Evolutionary conservation across 83 land plant species (phyloP), one percentile per base, ranked within the genome.

Genomic region (Thuja plicata): DNA sequence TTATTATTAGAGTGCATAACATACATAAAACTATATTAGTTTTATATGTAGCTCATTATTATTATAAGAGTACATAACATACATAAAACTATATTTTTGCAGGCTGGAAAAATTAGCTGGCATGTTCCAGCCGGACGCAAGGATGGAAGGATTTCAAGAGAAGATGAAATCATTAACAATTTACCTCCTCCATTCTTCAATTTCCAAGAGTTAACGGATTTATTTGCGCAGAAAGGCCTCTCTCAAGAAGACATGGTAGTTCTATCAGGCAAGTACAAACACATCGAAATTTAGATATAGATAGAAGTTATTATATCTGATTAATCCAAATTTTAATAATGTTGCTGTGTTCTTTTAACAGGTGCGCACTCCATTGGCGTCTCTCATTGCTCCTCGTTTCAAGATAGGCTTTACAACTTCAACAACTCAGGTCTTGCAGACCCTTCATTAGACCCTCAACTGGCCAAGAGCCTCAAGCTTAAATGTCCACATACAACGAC

Each of bases 101-200:
- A 62, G 74, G 46, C 54, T 27, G 34, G 70, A 8, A 62, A 24
- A 24, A 62, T 34, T 81, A 88, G 80, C 27, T 73, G 85, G 91
- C 41, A 71, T 9, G 92, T 93, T 50, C 91, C 89, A 1, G 41
- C 90, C 7, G 95, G 96, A 6, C 87, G 94, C 21, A 87, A 91
- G 3, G 96, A 95, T 60, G 92, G 94, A 13, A 13, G 62, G 10
- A 89, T 87, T 30, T 62, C 70, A 21, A 62, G 24, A 24, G 70
- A 62, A 24, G 70, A 62, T 0, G 70, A 62, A 1, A 87, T 89
- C 85, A 32, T 35, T 19, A 50, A 8, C 2, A 87, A 92, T 48
- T 77, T 90, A 34, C 92, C 92, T 9, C 4, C 50, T 5, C 87
- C 91, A 10, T 50, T 11, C 89, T 24, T 66, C 73, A 90, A 50